A percentile compares a stretch with the other conserved stretches of the same genome.
These are phyloP conservation scores for Trichoderma parareesei DNA, from an alignment of 495 filamentous ascomycete genomes.

Conservation along the genomic window DNA sequence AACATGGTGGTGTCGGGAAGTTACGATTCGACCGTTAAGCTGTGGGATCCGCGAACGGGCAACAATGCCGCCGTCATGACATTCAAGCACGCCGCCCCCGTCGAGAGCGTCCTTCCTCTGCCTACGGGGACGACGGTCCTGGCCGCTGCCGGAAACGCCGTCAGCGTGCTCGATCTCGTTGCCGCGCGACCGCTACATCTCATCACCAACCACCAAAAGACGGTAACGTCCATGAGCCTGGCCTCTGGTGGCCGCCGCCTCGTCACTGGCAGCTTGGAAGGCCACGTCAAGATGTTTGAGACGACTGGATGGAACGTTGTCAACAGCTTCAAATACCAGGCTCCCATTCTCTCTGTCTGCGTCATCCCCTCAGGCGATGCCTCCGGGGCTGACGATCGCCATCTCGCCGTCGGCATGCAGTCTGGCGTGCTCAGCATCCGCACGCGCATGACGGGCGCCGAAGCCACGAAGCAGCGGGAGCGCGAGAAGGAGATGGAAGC, in stretches of 20 bases:
- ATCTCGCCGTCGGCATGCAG: slow-evolving; percentile 89
- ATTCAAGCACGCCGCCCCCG: slow-evolving; percentile 82
- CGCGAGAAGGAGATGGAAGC: slow-evolving; percentile 82
- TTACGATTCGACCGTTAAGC: slow-evolving; percentile 86
- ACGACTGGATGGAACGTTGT: slow-evolving; percentile 88
- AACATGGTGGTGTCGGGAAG: slow-evolving; percentile 75
- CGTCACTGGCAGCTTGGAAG: slow-evolving; percentile 81
- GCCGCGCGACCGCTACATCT: slow-evolving; percentile 79
- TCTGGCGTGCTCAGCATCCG: slow-evolving; percentile 81
- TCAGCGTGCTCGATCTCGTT: slow-evolving; percentile 89
- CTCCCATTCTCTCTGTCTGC: slow-evolving; percentile 74
- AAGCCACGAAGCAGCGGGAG: slow-evolving; percentile 60
- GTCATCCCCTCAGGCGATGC: slow-evolving; percentile 50
- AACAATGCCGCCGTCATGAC: slow-evolving; percentile 62
- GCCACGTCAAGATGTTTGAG: slow-evolving; percentile 94
- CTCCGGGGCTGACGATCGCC: slow-evolving; percentile 65
- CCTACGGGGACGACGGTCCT: slow-evolving; percentile 78
- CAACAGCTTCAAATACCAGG: slow-evolving; percentile 81
- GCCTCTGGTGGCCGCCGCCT: slow-evolving; percentile 73
- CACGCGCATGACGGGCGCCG: slow-evolving; percentile 75
- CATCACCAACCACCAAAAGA: slow-evolving; percentile 94
- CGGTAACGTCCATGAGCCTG: slow-evolving; percentile 72
- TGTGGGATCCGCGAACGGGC: slow-evolving; percentile 84
- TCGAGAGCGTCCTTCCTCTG: slow-evolving; percentile 81
- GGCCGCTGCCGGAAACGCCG: slow-evolving; percentile 76